Evolutionary conservation across 2,329 filamentous ascomycete species (phyloP).

Genomic region (Cladosporium velox): DNA sequence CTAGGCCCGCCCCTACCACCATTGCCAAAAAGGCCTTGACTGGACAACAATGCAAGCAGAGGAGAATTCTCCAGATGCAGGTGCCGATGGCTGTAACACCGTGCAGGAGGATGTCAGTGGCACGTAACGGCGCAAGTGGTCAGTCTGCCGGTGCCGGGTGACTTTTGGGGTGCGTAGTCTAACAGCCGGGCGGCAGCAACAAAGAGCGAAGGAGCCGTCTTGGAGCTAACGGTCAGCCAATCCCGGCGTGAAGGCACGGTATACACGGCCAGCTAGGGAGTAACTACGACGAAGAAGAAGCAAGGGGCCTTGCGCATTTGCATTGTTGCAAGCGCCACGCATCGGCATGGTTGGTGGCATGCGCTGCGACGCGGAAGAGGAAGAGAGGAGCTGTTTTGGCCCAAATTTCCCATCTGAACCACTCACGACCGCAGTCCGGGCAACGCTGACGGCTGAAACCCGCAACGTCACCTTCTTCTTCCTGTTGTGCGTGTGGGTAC

Average conservation of each 20-base stretch:
- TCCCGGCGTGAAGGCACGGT: slow-evolving; percentile 3
- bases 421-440: slow-evolving; percentile 8
- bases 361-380: background rate
- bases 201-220: slow-evolving; percentile 11
- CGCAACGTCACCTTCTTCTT: slow-evolving; percentile 13
- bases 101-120: slow-evolving; percentile 4
- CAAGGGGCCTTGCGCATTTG: slow-evolving; percentile 14
- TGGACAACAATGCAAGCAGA: background rate
- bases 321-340: slow-evolving; percentile 17
- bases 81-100: slow-evolving; percentile 14
- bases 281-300: slow-evolving; percentile 14
- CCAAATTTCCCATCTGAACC: slow-evolving; percentile 16
- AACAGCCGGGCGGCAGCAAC: slow-evolving; percentile 18
- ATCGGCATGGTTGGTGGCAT: slow-evolving; percentile 2
- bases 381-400: background rate
- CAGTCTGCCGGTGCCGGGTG: slow-evolving; percentile 16
- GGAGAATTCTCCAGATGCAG: slow-evolving; percentile 12
- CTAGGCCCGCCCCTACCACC: background rate
- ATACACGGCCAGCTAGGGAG: background rate
- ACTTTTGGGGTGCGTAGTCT: slow-evolving; percentile 4
- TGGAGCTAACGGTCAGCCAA: slow-evolving; percentile 5
- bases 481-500: background rate
- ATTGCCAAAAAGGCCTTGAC: background rate
- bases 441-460: slow-evolving; percentile 16
- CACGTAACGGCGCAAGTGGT: slow-evolving; percentile 11